Conservation (phyloP, 352 stramenopile genomes). For the Thraustotheca clavata region DNA sequence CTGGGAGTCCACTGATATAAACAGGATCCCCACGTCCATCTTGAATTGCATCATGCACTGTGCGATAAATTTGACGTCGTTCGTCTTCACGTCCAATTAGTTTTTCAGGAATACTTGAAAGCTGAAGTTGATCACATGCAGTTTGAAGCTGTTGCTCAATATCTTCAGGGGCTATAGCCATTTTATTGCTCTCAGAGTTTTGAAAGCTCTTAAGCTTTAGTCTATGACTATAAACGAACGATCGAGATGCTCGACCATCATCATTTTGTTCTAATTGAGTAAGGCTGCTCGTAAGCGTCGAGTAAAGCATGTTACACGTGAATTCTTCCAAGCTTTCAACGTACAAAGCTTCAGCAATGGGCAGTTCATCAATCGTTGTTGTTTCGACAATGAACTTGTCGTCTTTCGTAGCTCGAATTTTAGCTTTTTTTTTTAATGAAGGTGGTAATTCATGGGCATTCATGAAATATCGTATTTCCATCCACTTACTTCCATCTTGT, state of each 20-base stretch:
- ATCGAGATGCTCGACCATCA: background rate
- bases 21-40: conserved; percentile 43
- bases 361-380: conserved; percentile 11
- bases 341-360: background rate
- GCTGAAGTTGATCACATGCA: conserved; percentile 48
- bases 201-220: background rate
- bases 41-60: conserved; percentile 42
- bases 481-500: background rate
- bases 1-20: conserved; percentile 64
- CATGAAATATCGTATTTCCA: conserved; percentile 20
- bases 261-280: background rate
- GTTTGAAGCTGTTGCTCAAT: conserved; percentile 32
- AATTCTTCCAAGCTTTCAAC: conserved; percentile 1
- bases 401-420: background rate
- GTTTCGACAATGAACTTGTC: conserved; percentile 2
- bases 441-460: background rate
- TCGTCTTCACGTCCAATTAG: conserved; percentile 57
- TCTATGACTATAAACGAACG: conserved; percentile 8
- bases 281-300: background rate
- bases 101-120: conserved; percentile 41
- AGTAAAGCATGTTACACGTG: conserved; percentile 11
- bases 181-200: background rate
- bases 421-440: conserved; percentile 5
- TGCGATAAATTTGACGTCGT: conserved; percentile 44
- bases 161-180: background rate